Evolutionary conservation across 257 asterid species (phyloP).

Genomic region (Plantago major): DNA sequence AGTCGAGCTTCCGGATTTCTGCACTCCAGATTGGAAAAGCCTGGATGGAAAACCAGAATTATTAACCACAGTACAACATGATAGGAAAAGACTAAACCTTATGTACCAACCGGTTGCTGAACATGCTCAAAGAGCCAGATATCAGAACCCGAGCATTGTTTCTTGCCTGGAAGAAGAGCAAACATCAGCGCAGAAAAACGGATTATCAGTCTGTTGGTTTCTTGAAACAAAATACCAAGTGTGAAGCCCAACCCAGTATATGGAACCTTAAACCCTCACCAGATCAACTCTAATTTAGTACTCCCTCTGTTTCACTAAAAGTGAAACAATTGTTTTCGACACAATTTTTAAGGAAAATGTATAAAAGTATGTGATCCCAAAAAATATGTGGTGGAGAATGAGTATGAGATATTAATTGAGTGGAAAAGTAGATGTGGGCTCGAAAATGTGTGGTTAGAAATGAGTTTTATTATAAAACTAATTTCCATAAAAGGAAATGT

Average conservation of each 20-base stretch:
- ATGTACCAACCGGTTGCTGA: constrained; percentile 52
- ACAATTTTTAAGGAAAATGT: too few species aligned
- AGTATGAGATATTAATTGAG: too few species aligned
- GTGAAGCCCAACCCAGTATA: neutral
- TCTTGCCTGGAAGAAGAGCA: constrained; percentile 44
- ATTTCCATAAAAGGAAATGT: too few species aligned
- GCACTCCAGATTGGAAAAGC: constrained; percentile 50
- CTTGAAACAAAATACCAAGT: constrained; percentile 7
- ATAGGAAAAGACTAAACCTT: constrained; percentile 5
- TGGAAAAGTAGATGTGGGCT: too few species aligned
- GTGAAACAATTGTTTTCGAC: too few species aligned
- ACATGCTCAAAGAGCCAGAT: constrained; percentile 60
- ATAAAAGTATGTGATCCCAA: too few species aligned
- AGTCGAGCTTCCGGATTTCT: constrained; percentile 50
- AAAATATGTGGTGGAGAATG: too few species aligned
- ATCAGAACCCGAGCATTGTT: constrained; percentile 66
- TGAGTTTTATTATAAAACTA: too few species aligned
- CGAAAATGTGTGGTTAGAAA: too few species aligned
- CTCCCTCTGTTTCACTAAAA: too few species aligned
- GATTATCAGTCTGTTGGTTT: constrained; percentile 7
- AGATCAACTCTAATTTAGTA: neutral
- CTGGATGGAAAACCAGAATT: constrained; percentile 27
- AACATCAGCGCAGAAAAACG: neutral
- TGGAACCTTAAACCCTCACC: neutral
- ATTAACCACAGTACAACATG: constrained; percentile 14